These are phyloP conservation scores for Gynostemma pentaphyllum DNA, from an alignment of 306 rosid species.

Conservation along the genomic window DNA sequence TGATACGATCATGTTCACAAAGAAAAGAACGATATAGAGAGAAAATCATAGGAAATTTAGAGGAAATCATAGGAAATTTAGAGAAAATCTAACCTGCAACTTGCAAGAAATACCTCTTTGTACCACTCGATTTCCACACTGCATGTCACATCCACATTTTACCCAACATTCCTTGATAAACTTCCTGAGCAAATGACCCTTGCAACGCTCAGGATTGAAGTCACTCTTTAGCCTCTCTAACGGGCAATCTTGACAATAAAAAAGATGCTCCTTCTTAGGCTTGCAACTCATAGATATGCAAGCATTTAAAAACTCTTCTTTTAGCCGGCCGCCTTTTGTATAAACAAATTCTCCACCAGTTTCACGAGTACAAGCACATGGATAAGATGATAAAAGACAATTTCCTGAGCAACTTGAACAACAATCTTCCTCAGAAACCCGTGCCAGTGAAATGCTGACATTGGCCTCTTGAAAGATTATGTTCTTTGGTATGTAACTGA, in stretches of 20 bases:
- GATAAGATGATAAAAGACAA: constrained; percentile 51
- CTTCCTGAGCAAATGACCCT: constrained; percentile 64
- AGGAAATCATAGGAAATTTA: constrained; percentile 10
- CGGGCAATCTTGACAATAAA: constrained; percentile 73
- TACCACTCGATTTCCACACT: constrained; percentile 82
- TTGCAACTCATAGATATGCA: constrained; percentile 33
- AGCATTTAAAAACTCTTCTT: constrained; percentile 45
- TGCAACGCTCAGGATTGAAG: constrained; percentile 41
- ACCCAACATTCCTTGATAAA: constrained; percentile 96
- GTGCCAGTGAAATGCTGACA: constrained; percentile 68
- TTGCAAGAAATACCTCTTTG: constrained; percentile 73
- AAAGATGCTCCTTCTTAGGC: constrained; percentile 34
- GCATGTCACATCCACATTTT: constrained; percentile 84
- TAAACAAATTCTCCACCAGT: constrained; percentile 96
- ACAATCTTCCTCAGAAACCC: constrained; percentile 74
- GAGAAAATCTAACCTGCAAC: constrained; percentile 55
- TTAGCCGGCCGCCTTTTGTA: constrained; percentile 48
- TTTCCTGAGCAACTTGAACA: constrained; percentile 58
- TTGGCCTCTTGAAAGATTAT: constrained; percentile 59
- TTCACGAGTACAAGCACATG: constrained; percentile 90
- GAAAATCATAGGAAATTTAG: too few relatives aligned
- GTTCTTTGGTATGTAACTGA: constrained; percentile 61
- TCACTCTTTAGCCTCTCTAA: constrained; percentile 48
- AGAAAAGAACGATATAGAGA: too few relatives aligned
- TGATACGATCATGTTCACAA: too few relatives aligned